Base-by-base conservation (phyloP, 345 rosid species). In the Nasturtium officinale region DNA sequence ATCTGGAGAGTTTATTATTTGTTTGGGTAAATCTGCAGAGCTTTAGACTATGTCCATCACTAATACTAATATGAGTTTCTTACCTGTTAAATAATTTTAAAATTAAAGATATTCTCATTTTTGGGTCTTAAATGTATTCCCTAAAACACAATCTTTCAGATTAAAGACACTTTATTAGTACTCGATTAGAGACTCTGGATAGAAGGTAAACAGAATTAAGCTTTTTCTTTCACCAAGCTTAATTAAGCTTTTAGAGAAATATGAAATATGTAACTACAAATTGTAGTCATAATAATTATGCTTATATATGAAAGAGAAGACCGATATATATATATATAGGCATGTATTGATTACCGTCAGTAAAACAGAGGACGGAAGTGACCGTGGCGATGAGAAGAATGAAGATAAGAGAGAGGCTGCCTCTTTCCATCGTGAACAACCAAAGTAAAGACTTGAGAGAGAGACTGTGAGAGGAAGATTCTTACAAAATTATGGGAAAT, bases 331-430 rank as follows among this genome's bases (percentile, higher is more conserved):
- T 51, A 9, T 50, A 28, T 8, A 15, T 61, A 42, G 7, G 17
- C 45, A 60, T n/a, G 51, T 16, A 46, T 3, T 6, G 40, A 15
- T 71, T 76, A 77, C 80, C 80, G 32, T 77, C 80, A 8, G 1
- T 10, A 76, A 77, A 77, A 38, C 72, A 71, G 61, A 57, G 6
- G 51, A 71, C 72, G 72, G 76, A 70, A 11, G 72, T 64, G 76
- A 70, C 46, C 68, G 76, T 71, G 72, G 72, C 37, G 67, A 77
- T 40, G 50, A 77, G 76, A 58, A 77, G 76, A 28, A 71, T 11
- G 43, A 15, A 38, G 67, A 28, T 55, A 57, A 70, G 58, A 62
- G 67, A 29, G 61, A 71, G 37, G 67, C 61, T 48, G 67, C 7
- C 72, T 71, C 67, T 42, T 77, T 15, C 46, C 80, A 77, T 77